Conservation (phyloP, 2,329 filamentous ascomycete genomes). For the Sporothrix dimorphospora region DNA sequence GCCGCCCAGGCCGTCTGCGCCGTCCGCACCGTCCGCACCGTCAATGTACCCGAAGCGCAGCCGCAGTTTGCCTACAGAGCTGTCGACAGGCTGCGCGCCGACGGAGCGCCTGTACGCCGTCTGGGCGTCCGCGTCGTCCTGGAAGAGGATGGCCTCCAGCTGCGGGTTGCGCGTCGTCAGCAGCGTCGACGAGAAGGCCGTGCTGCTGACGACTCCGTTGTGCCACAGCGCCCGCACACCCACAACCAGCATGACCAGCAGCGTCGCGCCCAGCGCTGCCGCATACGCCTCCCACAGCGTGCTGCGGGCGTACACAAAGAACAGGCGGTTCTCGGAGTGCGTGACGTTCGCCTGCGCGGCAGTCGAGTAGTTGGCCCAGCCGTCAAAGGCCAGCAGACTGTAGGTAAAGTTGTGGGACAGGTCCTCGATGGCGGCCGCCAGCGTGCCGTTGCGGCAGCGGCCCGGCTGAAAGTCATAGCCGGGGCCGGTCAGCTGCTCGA, state of each 20-base stretch:
- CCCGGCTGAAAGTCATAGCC: background rate
- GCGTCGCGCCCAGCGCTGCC: slow-evolving; percentile 60
- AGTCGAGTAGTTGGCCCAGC: background rate
- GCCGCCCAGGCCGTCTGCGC: no score
- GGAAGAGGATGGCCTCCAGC: background rate
- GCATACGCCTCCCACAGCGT: slow-evolving; percentile 69
- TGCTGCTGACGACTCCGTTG: slow-evolving; percentile 37
- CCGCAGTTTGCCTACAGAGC: no score
- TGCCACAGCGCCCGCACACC: slow-evolving; percentile 46
- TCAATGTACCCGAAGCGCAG: no score
- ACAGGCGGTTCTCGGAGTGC: slow-evolving; percentile 17
- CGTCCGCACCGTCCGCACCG: no score
- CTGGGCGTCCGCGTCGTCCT: background rate
- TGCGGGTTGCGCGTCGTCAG: slow-evolving; percentile 26
- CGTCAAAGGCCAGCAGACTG: slow-evolving; percentile 26
- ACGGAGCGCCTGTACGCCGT: no score
- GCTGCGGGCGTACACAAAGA: slow-evolving; percentile 19
- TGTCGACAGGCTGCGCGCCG: no score
- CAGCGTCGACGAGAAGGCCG: slow-evolving; percentile 26
- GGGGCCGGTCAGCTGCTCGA: background rate
- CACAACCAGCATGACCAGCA: slow-evolving; percentile 37
- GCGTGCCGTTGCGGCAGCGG: slow-evolving; percentile 27
- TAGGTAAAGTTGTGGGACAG: slow-evolving; percentile 32
- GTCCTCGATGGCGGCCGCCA: slow-evolving; percentile 31
- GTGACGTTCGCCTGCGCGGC: background rate